Evolutionary conservation across 2,329 filamentous ascomycete species (phyloP), one percentile per base, ranked within the genome.

Genomic region (Fusarium goolgardi): DNA sequence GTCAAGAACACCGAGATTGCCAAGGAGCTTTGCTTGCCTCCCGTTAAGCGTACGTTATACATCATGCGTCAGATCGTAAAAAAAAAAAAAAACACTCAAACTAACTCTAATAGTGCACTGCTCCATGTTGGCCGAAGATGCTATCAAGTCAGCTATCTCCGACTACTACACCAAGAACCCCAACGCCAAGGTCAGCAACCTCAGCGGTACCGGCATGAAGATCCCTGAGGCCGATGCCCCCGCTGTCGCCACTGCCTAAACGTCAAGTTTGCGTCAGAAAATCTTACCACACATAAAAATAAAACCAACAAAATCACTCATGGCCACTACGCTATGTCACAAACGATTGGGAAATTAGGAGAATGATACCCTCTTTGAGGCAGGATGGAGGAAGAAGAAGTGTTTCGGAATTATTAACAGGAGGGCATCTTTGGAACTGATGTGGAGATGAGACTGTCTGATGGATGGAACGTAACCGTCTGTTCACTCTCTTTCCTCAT

Each of bases 1-100:
- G 92, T 99, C 74, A 91, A 93, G 83, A 99, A 99, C 82, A 97
- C 95, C 5, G 94, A 99, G 82, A 99, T 99, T 77, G 96, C 96
- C 37, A 96, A 97, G 85, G 96, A 99, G 82, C 85, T 97, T 59
- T 96, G 93, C 77, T 81, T 96, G 76, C 93, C 93, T 35, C 93
- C 93, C 65, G 93, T 97, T 51, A 97, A 96, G 83, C 81, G 92
- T 94, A 83, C 81, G 90, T 88, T 34, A 35, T 5, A 12, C 35
- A 41, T 40, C 34, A 40, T 20, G 45, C 63, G 55, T 39, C 31
- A 61, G 54, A 69, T 65, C 43, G 44, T 44, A 34, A 49, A 20
- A 49, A 20, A 13, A 39, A 41, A 34, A 49, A 20, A 49, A 20
- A 13, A 39, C 35, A 57, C 46, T 41, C 55, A 46, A 55, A 32